phyloP scores from a whole-genome alignment of 1,139 yeast species.

The Taiozyma onychis region DNA sequence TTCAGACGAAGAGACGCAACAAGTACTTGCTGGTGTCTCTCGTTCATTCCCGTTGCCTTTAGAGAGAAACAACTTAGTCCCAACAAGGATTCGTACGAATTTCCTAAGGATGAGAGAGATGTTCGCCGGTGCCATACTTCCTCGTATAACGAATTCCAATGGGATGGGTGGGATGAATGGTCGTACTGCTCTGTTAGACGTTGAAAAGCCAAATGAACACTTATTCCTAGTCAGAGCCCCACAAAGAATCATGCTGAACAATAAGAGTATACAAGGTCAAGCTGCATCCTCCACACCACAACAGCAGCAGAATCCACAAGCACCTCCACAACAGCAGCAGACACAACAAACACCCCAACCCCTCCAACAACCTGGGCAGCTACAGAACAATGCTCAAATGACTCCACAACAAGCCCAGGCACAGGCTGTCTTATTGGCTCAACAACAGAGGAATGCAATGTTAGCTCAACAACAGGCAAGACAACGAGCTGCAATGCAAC shows the following conservation, averaged over 20 bases:
- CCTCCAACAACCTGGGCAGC: slow-evolving; percentile 6
- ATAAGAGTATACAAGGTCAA: slow-evolving; percentile 8
- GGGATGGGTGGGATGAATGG: slow-evolving; percentile 63
- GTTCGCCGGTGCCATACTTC: slow-evolving; percentile 69
- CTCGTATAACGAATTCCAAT: slow-evolving; percentile 29
- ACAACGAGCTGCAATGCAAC: slow-evolving; percentile 9
- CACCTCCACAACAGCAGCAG: slow-evolving; percentile 31
- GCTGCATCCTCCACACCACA: slow-evolving; percentile 28
- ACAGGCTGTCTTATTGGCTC: slow-evolving; percentile 5
- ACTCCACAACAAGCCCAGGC: slow-evolving; percentile 3
- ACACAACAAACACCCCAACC: background rate
- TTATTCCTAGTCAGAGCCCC: slow-evolving; percentile 64
- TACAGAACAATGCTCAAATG: slow-evolving; percentile 2
- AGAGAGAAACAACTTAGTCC: slow-evolving; percentile 68
- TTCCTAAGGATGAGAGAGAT: slow-evolving; percentile 80
- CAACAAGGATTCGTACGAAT: slow-evolving; percentile 63
- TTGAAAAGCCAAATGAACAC: slow-evolving; percentile 54
- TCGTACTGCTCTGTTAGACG: slow-evolving; percentile 67
- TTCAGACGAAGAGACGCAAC: slow-evolving; percentile 93
- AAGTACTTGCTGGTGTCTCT: slow-evolving; percentile 87
- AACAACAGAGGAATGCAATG: slow-evolving; percentile 10
- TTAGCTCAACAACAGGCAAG: slow-evolving; percentile 32
- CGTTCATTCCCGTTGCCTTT: slow-evolving; percentile 77
- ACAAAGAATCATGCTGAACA: slow-evolving; percentile 29
- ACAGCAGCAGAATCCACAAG: slow-evolving; percentile 28